phyloP scores from a whole-genome alignment of 768 basidiomycete genomes.

The Pulveroboletus sp. region DNA sequence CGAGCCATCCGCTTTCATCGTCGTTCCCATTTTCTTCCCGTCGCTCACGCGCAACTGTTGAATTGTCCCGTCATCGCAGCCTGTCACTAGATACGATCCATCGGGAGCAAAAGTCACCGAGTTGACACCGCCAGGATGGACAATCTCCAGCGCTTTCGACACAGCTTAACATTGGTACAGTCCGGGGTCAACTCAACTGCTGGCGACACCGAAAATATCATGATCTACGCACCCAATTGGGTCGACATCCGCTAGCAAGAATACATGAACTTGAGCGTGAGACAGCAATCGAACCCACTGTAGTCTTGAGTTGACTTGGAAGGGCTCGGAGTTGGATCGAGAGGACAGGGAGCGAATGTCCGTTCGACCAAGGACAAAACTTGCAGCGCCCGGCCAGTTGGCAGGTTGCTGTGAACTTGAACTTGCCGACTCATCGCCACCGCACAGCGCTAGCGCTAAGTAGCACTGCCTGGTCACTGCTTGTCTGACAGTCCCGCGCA shows the following conservation, averaged over 20 bases:
- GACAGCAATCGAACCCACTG: not conserved
- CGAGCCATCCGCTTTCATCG: conserved; percentile 7
- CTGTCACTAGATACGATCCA: conserved; percentile 9
- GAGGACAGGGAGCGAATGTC: not conserved
- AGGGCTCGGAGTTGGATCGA: too few relatives aligned
- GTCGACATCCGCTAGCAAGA: conserved; percentile 1
- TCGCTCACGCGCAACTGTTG: conserved; percentile 12
- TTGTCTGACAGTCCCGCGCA: too few relatives aligned
- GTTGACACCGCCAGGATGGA: conserved; percentile 2
- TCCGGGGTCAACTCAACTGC: not conserved
- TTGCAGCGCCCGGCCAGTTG: too few relatives aligned
- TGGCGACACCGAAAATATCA: not conserved
- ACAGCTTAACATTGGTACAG: conserved; percentile 1
- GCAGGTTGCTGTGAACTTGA: too few relatives aligned
- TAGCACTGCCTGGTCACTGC: too few relatives aligned
- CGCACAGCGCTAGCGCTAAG: too few relatives aligned
- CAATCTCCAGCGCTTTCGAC: conserved; percentile 8
- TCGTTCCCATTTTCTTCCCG: conserved; percentile 5
- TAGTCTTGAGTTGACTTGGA: not conserved
- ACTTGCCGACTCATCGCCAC: too few relatives aligned
- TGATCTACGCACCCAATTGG: conserved; percentile 4
- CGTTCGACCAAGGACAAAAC: not conserved
- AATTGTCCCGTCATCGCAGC: conserved; percentile 10
- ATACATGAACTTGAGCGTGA: not conserved
- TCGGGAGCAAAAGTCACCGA: conserved; percentile 15